Evolutionary conservation across 169 alveolate genomes (phyloP), one percentile per base, ranked within the genome.

Genomic region (Eimeria necatrix): DNA sequence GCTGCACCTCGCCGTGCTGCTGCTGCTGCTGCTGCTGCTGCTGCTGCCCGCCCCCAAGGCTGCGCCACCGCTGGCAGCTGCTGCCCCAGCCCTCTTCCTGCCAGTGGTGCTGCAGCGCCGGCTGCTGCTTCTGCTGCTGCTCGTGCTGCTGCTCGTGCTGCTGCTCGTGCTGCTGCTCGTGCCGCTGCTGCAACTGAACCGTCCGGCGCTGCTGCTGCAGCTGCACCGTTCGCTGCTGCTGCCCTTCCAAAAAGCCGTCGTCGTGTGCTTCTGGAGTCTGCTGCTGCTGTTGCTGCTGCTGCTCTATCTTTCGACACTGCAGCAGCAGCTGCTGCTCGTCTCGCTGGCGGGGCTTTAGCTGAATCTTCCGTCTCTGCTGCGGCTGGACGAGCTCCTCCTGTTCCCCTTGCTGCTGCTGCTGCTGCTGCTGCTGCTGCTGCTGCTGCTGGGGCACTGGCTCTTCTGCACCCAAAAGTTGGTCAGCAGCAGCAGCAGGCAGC

Each of bases 171-270:
- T 32, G 59, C 46, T 6, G 60, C 4, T 7, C 14, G 3, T 3
- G 81, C 81, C 22, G 81, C 81, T 46, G 84, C 56, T 26, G 20
- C 84, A 3, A 1, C 26, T 46, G 53, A 24, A 48, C 59, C 20
- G 59, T 73, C 53, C 56, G 84, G 60, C 26, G 59, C 46, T 73
- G 84, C 84, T 73, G 84, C 59, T 73, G 84, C 59, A 24, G 84
- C 84, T 0, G 3, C 59, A 1, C 53, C 6, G 22, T 18, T 2
- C 84, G 41, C 24, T 73, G 59, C 59, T 26, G n/a, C n/a, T n/a
- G n/a, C n/a, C n/a, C n/a, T n/a, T n/a, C n/a, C n/a, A n/a, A n/a
- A n/a, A n/a, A n/a, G n/a, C n/a, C n/a, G n/a, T n/a, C n/a, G n/a
- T n/a, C n/a, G n/a, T n/a, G n/a, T n/a, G n/a, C n/a, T n/a, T n/a